Percentiles rank a stretch among this genome's conserved stretches.
phyloP scores from a whole-genome alignment of 2,329 filamentous ascomycete genomes.

The Polytolypa hystricis region DNA sequence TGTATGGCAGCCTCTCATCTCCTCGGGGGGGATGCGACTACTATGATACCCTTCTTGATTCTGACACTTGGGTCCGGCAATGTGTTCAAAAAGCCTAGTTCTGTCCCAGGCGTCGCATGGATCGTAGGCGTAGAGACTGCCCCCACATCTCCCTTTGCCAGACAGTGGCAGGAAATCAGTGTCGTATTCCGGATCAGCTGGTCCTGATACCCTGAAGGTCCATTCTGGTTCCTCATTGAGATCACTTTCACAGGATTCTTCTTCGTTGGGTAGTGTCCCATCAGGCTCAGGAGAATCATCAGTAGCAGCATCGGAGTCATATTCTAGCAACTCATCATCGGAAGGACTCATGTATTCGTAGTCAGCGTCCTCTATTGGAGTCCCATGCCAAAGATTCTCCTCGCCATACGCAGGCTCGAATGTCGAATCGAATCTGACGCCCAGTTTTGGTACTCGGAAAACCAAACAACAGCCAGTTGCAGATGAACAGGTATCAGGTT shows the following conservation, averaged over 20 bases:
- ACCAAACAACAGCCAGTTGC: background rate
- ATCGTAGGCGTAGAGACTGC: background rate
- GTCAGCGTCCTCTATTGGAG: background rate
- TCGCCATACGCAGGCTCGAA: background rate
- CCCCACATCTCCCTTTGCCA: background rate
- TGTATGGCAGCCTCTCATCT: conserved; percentile 6
- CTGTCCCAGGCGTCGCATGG: background rate
- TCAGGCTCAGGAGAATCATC: background rate
- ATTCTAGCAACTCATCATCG: conserved; percentile 1
- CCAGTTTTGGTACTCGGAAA: background rate
- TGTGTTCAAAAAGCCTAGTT: conserved; percentile 2
- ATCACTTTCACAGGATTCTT: background rate
- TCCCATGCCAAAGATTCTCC: background rate
- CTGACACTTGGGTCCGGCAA: conserved; percentile 4
- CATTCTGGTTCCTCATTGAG: background rate
- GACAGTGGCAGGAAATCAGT: background rate
- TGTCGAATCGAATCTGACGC: background rate
- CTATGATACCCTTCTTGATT: conserved; percentile 2
- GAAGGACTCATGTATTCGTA: conserved; percentile 4
- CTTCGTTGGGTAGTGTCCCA: background rate
- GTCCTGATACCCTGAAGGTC: background rate
- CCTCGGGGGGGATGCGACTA: conserved; percentile 3
- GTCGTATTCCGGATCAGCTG: background rate
- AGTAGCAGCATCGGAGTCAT: conserved; percentile 1
- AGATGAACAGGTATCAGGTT: conserved; percentile 2